phyloP scores from a whole-genome alignment of 495 filamentous ascomycete species.

The Tuber aestivum region DNA sequence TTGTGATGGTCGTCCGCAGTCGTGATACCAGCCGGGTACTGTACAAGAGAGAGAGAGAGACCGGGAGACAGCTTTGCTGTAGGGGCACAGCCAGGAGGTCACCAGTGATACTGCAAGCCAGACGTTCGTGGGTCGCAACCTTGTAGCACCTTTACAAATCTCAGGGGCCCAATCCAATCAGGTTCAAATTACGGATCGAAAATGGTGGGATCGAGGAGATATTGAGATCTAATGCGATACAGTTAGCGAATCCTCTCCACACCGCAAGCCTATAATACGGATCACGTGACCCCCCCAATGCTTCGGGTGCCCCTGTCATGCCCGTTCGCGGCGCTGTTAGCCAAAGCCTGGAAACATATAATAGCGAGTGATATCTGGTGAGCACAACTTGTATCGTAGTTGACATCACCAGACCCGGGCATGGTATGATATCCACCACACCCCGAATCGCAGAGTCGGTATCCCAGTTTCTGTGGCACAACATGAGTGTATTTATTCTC shows the following conservation, averaged over 20 bases:
- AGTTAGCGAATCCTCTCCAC: too few species aligned
- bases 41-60: too few species aligned
- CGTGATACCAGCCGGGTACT: neutral
- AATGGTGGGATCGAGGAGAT: neutral
- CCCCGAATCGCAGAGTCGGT: neutral
- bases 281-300: too few species aligned
- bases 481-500: too few species aligned
- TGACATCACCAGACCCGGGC: neutral
- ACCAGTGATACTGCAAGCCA: neutral
- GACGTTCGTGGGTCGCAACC: neutral
- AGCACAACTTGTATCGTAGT: neutral
- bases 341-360: neutral
- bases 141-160: neutral
- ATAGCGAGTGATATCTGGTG: neutral
- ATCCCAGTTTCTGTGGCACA: neutral
- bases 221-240: neutral
- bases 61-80: neutral
- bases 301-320: too few species aligned
- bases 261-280: too few species aligned
- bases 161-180: neutral
- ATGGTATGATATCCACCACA: too few species aligned
- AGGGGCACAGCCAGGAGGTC: neutral
- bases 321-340: too few species aligned
- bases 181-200: neutral
- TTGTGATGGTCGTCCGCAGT: neutral